A percentile compares a stretch with the other conserved stretches of the same genome.
Evolutionary conservation across 805 yeast species (phyloP).

Genomic region (Torulaspora maleeae): DNA sequence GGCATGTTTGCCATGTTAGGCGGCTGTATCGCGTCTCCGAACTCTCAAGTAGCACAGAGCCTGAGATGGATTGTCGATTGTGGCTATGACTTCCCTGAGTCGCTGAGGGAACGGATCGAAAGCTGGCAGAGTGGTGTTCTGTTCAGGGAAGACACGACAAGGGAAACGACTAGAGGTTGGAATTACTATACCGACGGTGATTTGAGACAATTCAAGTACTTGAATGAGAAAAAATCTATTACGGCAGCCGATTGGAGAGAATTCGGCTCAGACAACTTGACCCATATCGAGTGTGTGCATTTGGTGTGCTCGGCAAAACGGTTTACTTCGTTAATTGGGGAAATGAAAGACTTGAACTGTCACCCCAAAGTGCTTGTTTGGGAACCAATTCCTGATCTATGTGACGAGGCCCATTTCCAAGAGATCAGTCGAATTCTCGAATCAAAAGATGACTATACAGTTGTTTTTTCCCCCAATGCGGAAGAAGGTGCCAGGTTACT

Average conservation of each 20-base stretch:
- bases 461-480: slow-evolving; percentile 69
- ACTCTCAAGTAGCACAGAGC: slow-evolving; percentile 27
- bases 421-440: slow-evolving; percentile 20
- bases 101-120: slow-evolving; percentile 42
- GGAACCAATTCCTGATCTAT: slow-evolving; percentile 84
- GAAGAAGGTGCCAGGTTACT: slow-evolving; percentile 72
- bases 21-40: slow-evolving; percentile 51
- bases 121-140: slow-evolving; percentile 61
- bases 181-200: slow-evolving; percentile 66
- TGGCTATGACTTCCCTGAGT: slow-evolving; percentile 70
- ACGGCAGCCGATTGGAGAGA: slow-evolving; percentile 45
- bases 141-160: slow-evolving; percentile 45
- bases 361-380: slow-evolving; percentile 52
- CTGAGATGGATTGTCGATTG: slow-evolving; percentile 73
- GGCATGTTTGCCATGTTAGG: slow-evolving; percentile 81
- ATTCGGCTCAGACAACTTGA: slow-evolving; percentile 37
- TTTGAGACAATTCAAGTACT: slow-evolving; percentile 54
- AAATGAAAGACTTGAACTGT: slow-evolving; percentile 18
- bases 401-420: slow-evolving; percentile 48
- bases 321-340: slow-evolving; percentile 45
- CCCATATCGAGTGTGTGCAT: slow-evolving; percentile 47
- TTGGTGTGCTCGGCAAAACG: slow-evolving; percentile 69
- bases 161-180: slow-evolving; percentile 78
- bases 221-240: slow-evolving; percentile 59
- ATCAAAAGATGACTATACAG: slow-evolving; percentile 7